A percentile compares a stretch with the other conserved stretches of the same genome.
These are phyloP conservation scores for Polychaeton citri DNA, from an alignment of 2,329 filamentous ascomycete species.

Conservation along the genomic window DNA sequence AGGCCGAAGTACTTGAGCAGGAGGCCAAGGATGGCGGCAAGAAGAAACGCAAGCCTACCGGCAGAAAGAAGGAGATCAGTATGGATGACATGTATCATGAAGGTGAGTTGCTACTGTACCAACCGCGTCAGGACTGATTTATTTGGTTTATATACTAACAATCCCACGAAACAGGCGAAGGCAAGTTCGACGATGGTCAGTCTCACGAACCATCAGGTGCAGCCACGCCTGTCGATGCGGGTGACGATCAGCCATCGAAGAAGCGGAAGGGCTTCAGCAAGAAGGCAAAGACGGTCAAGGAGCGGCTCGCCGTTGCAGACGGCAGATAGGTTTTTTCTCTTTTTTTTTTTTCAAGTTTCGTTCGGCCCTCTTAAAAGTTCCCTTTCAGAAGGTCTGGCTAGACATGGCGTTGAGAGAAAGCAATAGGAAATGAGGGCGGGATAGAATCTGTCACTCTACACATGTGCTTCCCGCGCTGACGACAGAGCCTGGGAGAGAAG, in stretches of 20 bases:
- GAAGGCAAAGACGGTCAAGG: constrained; percentile 39
- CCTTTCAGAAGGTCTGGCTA: too few relatives aligned
- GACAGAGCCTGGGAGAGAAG: too few relatives aligned
- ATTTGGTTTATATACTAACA: background rate
- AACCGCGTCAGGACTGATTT: background rate
- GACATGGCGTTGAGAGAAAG: too few relatives aligned
- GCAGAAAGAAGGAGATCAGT: constrained; percentile 51
- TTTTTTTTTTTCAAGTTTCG: background rate
- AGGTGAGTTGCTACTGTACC: constrained; percentile 48
- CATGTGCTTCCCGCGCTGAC: too few relatives aligned
- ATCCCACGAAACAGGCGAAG: constrained; percentile 54
- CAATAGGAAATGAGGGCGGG: too few relatives aligned
- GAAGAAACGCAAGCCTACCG: constrained; percentile 37
- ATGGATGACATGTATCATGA: constrained; percentile 99
- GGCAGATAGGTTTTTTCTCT: constrained; percentile 17
- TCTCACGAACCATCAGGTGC: constrained; percentile 72
- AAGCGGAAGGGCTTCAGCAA: constrained; percentile 45
- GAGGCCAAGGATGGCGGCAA: constrained; percentile 41
- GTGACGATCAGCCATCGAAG: constrained; percentile 29
- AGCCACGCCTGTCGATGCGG: constrained; percentile 59
- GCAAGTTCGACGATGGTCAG: constrained; percentile 85
- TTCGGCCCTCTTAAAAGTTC: too few relatives aligned
- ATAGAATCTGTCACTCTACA: too few relatives aligned
- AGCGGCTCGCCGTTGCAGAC: constrained; percentile 36
- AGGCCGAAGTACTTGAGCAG: constrained; percentile 64